Evolutionary conservation across 495 filamentous ascomycete species (phyloP).

Genomic region (Sphaerosporella brunnea): DNA sequence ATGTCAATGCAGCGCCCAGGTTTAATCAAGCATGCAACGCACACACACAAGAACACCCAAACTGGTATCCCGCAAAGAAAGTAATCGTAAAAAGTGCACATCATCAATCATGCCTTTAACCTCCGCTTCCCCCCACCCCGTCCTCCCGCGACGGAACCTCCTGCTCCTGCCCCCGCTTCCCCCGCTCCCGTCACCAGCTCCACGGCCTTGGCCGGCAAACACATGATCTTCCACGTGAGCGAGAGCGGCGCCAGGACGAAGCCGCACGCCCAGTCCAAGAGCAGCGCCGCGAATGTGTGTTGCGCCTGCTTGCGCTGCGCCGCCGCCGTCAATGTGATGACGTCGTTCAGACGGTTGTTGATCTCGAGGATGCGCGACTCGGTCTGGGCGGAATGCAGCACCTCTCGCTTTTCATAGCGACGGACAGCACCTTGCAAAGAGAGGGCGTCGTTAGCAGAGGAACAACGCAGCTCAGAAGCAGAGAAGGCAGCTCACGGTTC

Average conservation of each 20-base stretch:
- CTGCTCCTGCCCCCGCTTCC: background rate
- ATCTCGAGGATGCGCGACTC: constrained; percentile 55
- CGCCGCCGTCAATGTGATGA: constrained; percentile 49
- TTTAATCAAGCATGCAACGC: background rate
- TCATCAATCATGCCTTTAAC: background rate
- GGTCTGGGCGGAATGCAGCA: constrained; percentile 50
- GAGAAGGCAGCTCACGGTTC: constrained; percentile 35
- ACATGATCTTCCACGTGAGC: background rate
- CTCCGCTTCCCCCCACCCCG: background rate
- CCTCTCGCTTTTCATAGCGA: constrained; percentile 81
- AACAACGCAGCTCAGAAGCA: no score
- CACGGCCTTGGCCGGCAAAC: background rate
- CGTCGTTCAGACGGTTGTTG: constrained; percentile 53
- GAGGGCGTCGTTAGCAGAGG: no score
- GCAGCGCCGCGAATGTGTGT: background rate
- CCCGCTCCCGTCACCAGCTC: background rate
- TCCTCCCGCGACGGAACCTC: background rate
- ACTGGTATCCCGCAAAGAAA: background rate
- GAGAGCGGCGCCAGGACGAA: background rate
- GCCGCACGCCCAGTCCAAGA: background rate
- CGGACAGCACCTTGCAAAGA: constrained; percentile 59
- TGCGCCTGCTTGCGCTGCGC: constrained; percentile 1
- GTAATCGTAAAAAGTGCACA: background rate
- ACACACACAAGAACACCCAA: background rate
- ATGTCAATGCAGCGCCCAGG: background rate